phyloP scores from a whole-genome alignment of 2,329 filamentous ascomycete species.

The Fonsecaea monophora region DNA sequence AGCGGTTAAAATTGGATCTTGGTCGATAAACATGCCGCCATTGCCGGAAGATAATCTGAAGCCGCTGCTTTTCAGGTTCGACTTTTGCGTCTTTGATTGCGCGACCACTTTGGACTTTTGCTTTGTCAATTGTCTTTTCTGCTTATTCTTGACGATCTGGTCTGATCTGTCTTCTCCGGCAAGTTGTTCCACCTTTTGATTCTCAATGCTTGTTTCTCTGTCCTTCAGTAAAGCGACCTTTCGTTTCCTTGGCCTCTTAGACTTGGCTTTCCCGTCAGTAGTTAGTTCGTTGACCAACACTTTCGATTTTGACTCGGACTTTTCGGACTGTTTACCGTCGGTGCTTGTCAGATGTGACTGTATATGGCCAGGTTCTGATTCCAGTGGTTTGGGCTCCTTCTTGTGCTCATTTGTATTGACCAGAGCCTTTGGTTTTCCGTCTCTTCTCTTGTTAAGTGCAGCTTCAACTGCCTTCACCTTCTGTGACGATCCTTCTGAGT shows the following conservation, averaged over 20 bases:
- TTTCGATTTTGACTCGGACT: neutral
- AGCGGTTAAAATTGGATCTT: constrained; percentile 64
- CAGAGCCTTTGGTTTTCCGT: neutral
- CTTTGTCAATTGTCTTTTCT: neutral
- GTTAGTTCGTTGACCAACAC: neutral
- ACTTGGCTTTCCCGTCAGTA: neutral
- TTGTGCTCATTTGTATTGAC: neutral
- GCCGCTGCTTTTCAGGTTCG: constrained; percentile 14
- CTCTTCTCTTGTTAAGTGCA: neutral
- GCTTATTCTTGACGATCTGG: neutral
- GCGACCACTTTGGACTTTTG: constrained; percentile 40
- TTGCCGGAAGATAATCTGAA: constrained; percentile 59
- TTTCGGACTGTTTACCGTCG: neutral
- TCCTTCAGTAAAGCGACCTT: neutral
- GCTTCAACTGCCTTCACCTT: neutral
- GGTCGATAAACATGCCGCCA: constrained; percentile 62
- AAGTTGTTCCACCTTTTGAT: neutral
- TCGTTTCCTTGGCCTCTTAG: neutral
- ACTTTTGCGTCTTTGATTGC: constrained; percentile 20
- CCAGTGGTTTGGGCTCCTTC: neutral
- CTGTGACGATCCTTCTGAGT: neutral
- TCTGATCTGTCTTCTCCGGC: neutral
- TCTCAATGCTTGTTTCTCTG: neutral
- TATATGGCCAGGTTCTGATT: neutral
- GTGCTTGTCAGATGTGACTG: neutral